These are phyloP conservation scores for Anthracocystis walkeri DNA, from an alignment of 1,284 basidiomycete genomes.

Conservation along the genomic window DNA sequence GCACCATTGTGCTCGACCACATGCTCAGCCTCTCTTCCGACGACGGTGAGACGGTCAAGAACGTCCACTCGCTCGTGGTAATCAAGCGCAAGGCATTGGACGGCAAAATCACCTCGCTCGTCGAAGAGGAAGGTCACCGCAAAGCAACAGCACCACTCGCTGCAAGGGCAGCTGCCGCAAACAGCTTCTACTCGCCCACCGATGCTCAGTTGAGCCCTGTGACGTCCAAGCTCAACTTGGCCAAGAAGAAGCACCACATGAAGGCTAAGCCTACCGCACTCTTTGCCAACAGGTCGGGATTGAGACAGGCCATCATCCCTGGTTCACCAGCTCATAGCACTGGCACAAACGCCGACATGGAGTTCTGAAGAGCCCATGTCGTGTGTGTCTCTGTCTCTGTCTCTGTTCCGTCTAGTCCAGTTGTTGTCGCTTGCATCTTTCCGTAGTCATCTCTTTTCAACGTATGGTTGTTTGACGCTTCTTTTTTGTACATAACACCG, in stretches of 20 bases:
- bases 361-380: constrained; percentile 17
- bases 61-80: constrained; percentile 61
- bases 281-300: constrained; percentile 59
- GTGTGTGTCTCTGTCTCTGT: too few species aligned
- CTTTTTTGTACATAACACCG: constrained; percentile 5
- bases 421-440: constrained; percentile 10
- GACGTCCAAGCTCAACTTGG: constrained; percentile 67
- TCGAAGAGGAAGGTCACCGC: constrained; percentile 67
- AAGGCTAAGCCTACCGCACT: constrained; percentile 67
- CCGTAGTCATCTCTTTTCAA: not conserved
- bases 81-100: constrained; percentile 63
- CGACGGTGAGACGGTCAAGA: constrained; percentile 32
- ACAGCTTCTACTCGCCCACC: constrained; percentile 66
- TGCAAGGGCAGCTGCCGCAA: constrained; percentile 60
- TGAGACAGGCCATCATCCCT: constrained; percentile 45
- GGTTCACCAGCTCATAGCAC: constrained; percentile 49
- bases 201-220: constrained; percentile 67
- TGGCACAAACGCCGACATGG: constrained; percentile 42
- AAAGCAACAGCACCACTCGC: constrained; percentile 66
- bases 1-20: constrained; percentile 65
- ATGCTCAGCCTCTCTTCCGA: constrained; percentile 41
- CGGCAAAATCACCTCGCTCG: constrained; percentile 60
- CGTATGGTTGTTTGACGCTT: too few species aligned
- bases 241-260: constrained; percentile 65
- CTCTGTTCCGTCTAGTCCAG: not conserved